A percentile compares a stretch with the other conserved stretches of the same genome.
These are phyloP conservation scores for Hansenula anomala DNA, from an alignment of 1,139 yeast genomes.

Conservation along the genomic window DNA sequence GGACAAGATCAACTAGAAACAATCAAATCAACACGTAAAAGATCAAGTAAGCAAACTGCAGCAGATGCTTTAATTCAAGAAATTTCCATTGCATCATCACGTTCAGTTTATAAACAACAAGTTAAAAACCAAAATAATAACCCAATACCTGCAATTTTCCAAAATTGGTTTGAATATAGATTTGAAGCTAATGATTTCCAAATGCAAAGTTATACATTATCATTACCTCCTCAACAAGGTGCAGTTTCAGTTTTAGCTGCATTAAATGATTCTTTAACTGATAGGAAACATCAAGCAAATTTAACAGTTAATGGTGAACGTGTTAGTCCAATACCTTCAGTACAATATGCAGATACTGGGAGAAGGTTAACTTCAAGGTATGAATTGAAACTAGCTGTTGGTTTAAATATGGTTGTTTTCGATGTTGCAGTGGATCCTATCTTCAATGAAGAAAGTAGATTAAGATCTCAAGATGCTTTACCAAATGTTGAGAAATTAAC, in stretches of 20 bases:
- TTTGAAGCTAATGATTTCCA: slow-evolving; percentile 42
- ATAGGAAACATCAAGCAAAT: slow-evolving; percentile 37
- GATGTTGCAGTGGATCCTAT: slow-evolving; percentile 28
- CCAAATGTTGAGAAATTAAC: slow-evolving; percentile 34
- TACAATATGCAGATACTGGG: slow-evolving; percentile 30
- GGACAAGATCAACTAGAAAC: slow-evolving; percentile 9
- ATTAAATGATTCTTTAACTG: slow-evolving; percentile 37
- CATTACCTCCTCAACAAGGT: slow-evolving; percentile 40
- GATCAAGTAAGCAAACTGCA: slow-evolving; percentile 4
- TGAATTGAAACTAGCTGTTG: slow-evolving; percentile 44
- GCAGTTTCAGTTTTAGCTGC: slow-evolving; percentile 39
- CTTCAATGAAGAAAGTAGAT: slow-evolving; percentile 2
- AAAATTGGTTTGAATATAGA: slow-evolving; percentile 38
- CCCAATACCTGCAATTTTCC: slow-evolving; percentile 17
- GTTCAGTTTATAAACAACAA: slow-evolving; percentile 25
- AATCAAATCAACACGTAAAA: background rate
- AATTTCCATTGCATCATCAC: slow-evolving; percentile 34
- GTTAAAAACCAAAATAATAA: slow-evolving; percentile 11
- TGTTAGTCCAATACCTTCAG: slow-evolving; percentile 36
- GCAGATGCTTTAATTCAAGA: slow-evolving; percentile 33
- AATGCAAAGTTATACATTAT: slow-evolving; percentile 37
- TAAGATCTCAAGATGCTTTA: background rate
- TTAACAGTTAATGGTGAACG: slow-evolving; percentile 47
- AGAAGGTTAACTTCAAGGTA: slow-evolving; percentile 36
- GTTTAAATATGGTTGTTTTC: slow-evolving; percentile 42